These are phyloP conservation scores for Stephania cephalantha DNA, from an alignment of 164 flowering plant genomes.

Conservation along the genomic window DNA sequence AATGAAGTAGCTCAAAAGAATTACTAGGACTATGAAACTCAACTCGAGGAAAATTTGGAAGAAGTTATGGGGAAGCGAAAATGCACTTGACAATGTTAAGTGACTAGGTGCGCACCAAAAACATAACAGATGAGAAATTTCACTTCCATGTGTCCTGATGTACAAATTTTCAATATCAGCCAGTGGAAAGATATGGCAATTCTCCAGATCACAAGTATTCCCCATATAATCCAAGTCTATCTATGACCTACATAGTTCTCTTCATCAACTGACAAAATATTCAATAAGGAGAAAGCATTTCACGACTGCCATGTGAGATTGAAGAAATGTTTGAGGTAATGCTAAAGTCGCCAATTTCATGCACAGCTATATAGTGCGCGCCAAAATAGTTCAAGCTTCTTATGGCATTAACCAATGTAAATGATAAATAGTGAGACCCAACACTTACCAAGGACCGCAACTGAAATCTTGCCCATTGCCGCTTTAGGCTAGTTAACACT, in stretches of 20 bases:
- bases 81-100: too few relatives aligned
- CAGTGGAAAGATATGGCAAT: neutral
- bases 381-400: neutral
- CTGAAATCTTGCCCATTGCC: conserved; percentile 98
- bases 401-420: neutral
- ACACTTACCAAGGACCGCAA: conserved; percentile 72
- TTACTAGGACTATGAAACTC: too few relatives aligned
- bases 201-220: neutral
- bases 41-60: too few relatives aligned
- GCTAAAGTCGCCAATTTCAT: neutral
- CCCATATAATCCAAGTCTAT: neutral
- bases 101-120: too few relatives aligned
- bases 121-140: too few relatives aligned
- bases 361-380: neutral
- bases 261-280: neutral
- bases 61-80: too few relatives aligned
- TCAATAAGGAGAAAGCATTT: neutral
- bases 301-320: neutral
- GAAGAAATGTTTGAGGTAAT: neutral
- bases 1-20: too few relatives aligned
- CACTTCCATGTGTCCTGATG: too few relatives aligned
- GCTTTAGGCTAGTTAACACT: conserved; percentile 85
- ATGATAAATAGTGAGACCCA: conserved; percentile 2
- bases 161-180: too few relatives aligned
- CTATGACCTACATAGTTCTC: neutral